Percentiles rank a stretch among this genome's conserved stretches.
Evolutionary conservation across 1,284 basidiomycete species (phyloP).

Genomic region (Naganishia cerealis): DNA sequence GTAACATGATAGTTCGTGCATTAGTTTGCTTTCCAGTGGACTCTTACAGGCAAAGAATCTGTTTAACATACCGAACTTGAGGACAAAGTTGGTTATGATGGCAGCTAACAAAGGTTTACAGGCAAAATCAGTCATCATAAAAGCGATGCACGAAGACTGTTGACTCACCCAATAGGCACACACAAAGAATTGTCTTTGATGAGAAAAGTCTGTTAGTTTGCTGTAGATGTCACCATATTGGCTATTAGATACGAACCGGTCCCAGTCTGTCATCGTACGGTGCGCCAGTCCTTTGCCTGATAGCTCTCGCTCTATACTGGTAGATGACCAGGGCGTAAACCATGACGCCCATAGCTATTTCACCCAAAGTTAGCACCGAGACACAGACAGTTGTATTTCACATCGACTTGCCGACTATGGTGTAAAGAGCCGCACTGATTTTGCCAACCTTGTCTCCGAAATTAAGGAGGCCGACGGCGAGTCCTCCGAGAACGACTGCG

Average conservation of each 20-base stretch:
- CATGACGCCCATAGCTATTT: conserved; percentile 86
- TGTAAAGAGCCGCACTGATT: conserved; percentile 56
- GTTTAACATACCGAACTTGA: conserved; percentile 54
- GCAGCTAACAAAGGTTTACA: conserved; percentile 59
- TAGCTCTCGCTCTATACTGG: conserved; percentile 92
- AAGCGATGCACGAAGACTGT: not conserved
- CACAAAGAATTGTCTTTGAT: conserved; percentile 75
- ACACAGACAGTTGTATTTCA: too few species aligned
- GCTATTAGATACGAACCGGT: conserved; percentile 59
- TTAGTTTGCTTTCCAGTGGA: not conserved
- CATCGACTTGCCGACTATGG: conserved; percentile 42
- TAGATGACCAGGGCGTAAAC: conserved; percentile 91
- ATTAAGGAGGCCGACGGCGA: conserved; percentile 91
- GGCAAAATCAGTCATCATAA: not conserved
- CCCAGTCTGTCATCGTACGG: conserved; percentile 97
- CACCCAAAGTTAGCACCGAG: not conserved
- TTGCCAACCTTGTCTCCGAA: conserved; percentile 78
- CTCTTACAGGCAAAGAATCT: not conserved
- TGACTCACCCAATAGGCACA: conserved; percentile 63
- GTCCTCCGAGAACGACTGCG: conserved; percentile 85
- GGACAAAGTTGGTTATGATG: conserved; percentile 82
- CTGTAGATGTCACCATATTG: not conserved
- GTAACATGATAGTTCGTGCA: not conserved
- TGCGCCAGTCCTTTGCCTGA: conserved; percentile 84
- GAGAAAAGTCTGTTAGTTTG: conserved; percentile 13